phyloP scores from a whole-genome alignment of 257 asterid species.

The Leonotis leonurus region DNA sequence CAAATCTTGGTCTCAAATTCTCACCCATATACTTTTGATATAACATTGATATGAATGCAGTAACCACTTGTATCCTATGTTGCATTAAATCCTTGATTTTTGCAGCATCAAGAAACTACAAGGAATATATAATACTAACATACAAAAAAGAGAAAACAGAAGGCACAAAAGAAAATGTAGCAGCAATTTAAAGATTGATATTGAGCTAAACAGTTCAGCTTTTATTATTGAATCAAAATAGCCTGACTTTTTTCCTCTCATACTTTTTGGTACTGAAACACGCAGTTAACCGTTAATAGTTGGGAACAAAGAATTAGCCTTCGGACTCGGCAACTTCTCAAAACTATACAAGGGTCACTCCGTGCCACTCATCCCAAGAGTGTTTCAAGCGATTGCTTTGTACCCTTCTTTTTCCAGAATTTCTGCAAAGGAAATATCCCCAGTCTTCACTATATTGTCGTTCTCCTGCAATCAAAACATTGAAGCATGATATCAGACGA shows the following conservation, averaged over 20 bases:
- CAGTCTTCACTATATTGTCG: constrained; percentile 80
- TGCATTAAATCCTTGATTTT: background rate
- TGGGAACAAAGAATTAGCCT: background rate
- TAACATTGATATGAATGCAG: too few relatives aligned
- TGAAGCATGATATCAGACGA: background rate
- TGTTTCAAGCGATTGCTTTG: constrained; percentile 51
- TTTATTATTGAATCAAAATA: background rate
- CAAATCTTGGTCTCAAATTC: too few relatives aligned
- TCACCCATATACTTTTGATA: too few relatives aligned
- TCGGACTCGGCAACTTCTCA: background rate
- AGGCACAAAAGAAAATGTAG: too few relatives aligned
- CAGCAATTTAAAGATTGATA: too few relatives aligned
- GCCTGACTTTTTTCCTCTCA: background rate
- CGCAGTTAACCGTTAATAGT: background rate
- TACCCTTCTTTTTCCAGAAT: constrained; percentile 73
- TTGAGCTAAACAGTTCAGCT: background rate
- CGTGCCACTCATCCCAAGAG: constrained; percentile 4
- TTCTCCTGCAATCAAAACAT: constrained; percentile 51
- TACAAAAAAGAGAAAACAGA: too few relatives aligned
- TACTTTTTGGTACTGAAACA: background rate
- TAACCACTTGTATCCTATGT: background rate
- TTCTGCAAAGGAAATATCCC: constrained; percentile 73
- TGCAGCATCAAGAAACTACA: background rate
- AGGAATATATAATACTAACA: background rate
- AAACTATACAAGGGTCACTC: background rate